phyloP scores from a whole-genome alignment of 2,329 filamentous ascomycete genomes.

The Ceratocystis lukuohia region DNA sequence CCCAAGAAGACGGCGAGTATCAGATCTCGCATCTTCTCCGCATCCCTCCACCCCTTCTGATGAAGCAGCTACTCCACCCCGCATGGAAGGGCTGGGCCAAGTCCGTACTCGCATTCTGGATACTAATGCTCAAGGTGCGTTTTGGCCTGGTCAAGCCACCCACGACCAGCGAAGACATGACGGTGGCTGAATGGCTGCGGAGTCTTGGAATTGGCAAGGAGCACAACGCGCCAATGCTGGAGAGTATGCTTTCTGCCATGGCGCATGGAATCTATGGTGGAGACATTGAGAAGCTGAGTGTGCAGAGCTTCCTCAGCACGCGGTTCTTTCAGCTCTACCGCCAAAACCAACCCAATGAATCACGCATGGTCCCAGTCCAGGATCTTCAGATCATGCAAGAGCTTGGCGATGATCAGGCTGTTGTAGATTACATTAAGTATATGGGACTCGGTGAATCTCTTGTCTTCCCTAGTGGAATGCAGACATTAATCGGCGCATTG shows the following conservation, averaged over 20 bases:
- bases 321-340: slow-evolving; percentile 28
- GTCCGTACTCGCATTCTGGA: slow-evolving; percentile 16
- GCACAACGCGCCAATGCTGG: slow-evolving; percentile 37
- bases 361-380: slow-evolving; percentile 23
- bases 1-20: neutral
- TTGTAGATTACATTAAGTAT: slow-evolving; percentile 19
- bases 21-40: slow-evolving; percentile 42
- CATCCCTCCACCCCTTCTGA: slow-evolving; percentile 25
- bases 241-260: slow-evolving; percentile 59
- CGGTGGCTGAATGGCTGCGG: slow-evolving; percentile 29
- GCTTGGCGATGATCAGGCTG: slow-evolving; percentile 24
- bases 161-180: slow-evolving; percentile 26
- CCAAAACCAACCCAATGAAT: slow-evolving; percentile 15
- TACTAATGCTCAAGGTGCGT: slow-evolving; percentile 15
- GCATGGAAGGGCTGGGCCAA: slow-evolving; percentile 18
- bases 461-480: slow-evolving; percentile 39
- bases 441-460: slow-evolving; percentile 18
- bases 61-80: slow-evolving; percentile 15
- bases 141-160: slow-evolving; percentile 23
- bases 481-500: slow-evolving; percentile 40
- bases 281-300: slow-evolving; percentile 68
- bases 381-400: slow-evolving; percentile 26
- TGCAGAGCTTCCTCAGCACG: slow-evolving; percentile 41
- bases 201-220: slow-evolving; percentile 19
- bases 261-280: slow-evolving; percentile 89